Conservation (phyloP, 2,329 filamentous ascomycete species). For the Seiridium unicorne region DNA sequence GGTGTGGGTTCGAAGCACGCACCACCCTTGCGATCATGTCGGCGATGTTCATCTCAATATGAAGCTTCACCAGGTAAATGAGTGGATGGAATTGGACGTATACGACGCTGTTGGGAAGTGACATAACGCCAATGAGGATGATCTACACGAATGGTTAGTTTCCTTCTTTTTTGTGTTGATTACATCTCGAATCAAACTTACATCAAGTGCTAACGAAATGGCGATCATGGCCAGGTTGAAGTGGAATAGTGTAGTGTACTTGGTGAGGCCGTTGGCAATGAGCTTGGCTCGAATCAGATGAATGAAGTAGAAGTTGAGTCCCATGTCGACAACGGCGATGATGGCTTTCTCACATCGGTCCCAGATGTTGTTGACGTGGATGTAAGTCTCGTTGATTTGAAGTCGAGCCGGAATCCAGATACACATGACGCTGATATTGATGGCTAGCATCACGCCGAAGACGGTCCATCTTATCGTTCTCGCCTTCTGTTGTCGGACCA, state of each 20-base stretch:
- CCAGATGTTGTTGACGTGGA: constrained; percentile 48
- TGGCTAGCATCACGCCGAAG: constrained; percentile 40
- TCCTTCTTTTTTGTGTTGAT: not conserved
- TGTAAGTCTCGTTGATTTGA: constrained; percentile 36
- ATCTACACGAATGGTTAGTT: not conserved
- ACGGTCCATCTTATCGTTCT: constrained; percentile 41
- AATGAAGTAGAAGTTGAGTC: constrained; percentile 52
- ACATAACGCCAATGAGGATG: constrained; percentile 37
- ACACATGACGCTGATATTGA: constrained; percentile 52
- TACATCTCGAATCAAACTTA: not conserved
- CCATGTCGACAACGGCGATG: constrained; percentile 46
- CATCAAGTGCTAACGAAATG: constrained; percentile 43
- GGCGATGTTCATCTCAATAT: constrained; percentile 55
- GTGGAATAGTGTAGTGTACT: constrained; percentile 44
- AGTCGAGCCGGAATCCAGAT: constrained; percentile 55
- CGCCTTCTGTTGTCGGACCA: constrained; percentile 35
- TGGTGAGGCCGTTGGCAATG: constrained; percentile 44
- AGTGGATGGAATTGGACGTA: constrained; percentile 52
- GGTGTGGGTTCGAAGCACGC: constrained; percentile 6
- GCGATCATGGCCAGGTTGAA: constrained; percentile 46
- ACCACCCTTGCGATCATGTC: constrained; percentile 43
- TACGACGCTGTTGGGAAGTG: constrained; percentile 23
- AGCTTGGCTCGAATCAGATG: constrained; percentile 41
- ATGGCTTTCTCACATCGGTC: constrained; percentile 51
- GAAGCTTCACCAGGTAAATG: constrained; percentile 52